phyloP scores from a whole-genome alignment of 2,329 filamentous ascomycete genomes.

The Thyridium curvatum region DNA sequence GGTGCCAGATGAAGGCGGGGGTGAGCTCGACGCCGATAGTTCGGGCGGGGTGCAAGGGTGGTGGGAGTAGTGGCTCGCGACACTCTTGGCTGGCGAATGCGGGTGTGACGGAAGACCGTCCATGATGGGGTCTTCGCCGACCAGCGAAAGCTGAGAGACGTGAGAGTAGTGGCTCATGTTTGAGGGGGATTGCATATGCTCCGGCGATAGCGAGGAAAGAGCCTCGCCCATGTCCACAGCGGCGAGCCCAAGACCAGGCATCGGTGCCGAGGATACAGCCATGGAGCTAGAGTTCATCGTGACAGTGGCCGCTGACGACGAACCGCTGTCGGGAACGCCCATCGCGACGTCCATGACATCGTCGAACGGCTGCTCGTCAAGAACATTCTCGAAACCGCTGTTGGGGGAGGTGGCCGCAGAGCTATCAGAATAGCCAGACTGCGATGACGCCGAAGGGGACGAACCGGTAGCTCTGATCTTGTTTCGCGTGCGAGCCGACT shows the following conservation, averaged over 20 bases:
- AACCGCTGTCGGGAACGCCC: conserved; percentile 12
- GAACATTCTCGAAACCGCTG: conserved; percentile 33
- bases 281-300: conserved; percentile 30
- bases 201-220: conserved; percentile 16
- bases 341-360: conserved; percentile 38
- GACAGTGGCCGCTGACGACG: conserved; percentile 15
- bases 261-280: conserved; percentile 29
- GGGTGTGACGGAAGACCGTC: conserved; percentile 24
- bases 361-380: conserved; percentile 25
- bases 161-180: conserved; percentile 38
- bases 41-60: conserved; percentile 43
- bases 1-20: conserved; percentile 28
- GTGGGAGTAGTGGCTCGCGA: conserved; percentile 41
- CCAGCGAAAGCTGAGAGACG: conserved; percentile 35
- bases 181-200: conserved; percentile 35
- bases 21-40: conserved; percentile 55
- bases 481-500: conserved; percentile 46
- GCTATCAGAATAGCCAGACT: conserved; percentile 51
- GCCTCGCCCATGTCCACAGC: conserved; percentile 11
- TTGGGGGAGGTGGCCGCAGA: conserved; percentile 48
- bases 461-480: conserved; percentile 44
- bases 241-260: conserved; percentile 18
- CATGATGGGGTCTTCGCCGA: conserved; percentile 5
- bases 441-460: conserved; percentile 40
- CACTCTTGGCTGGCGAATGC: conserved; percentile 43